Evolutionary conservation across 768 basidiomycete genomes (phyloP).

Genomic region (Kwoniella mangroviensis): DNA sequence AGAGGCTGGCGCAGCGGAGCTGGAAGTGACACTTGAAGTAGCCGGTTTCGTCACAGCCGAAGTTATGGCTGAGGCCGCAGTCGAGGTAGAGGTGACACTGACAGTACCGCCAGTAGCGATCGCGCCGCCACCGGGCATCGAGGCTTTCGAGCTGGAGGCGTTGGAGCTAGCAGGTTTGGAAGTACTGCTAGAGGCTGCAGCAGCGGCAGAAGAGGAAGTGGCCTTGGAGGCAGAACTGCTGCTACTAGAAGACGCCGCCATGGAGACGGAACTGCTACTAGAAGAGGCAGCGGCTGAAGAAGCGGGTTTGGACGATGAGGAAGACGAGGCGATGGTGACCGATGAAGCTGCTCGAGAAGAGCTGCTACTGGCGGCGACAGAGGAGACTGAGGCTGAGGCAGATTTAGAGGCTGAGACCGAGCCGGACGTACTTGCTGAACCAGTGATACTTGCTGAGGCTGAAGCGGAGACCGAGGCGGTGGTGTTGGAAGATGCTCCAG

Average conservation of each 20-base stretch:
- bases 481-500: conserved; percentile 6
- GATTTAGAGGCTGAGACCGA: conserved; percentile 1
- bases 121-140: conserved; percentile 10
- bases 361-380: background rate
- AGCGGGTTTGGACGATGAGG: conserved; percentile 38
- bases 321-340: conserved; percentile 1
- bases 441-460: conserved; percentile 6
- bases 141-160: conserved; percentile 14
- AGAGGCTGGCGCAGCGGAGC: conserved; percentile 7
- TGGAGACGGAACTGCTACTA: conserved; percentile 3
- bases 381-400: background rate
- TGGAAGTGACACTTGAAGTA: conserved; percentile 9
- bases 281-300: conserved; percentile 12
- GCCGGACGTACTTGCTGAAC: conserved; percentile 2
- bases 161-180: conserved; percentile 16
- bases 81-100: conserved; percentile 2
- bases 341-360: conserved; percentile 14
- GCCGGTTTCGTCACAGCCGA: conserved; percentile 1
- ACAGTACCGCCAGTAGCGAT: conserved; percentile 16
- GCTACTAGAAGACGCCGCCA: conserved; percentile 7
- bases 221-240: background rate
- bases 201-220: conserved; percentile 3
- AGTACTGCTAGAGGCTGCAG: conserved; percentile 9
- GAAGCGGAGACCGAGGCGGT: conserved; percentile 1
- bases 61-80: background rate